Evolutionary conservation across 805 yeast species (phyloP), one percentile per base, ranked within the genome.

Genomic region (Cephaloascus fragrans): DNA sequence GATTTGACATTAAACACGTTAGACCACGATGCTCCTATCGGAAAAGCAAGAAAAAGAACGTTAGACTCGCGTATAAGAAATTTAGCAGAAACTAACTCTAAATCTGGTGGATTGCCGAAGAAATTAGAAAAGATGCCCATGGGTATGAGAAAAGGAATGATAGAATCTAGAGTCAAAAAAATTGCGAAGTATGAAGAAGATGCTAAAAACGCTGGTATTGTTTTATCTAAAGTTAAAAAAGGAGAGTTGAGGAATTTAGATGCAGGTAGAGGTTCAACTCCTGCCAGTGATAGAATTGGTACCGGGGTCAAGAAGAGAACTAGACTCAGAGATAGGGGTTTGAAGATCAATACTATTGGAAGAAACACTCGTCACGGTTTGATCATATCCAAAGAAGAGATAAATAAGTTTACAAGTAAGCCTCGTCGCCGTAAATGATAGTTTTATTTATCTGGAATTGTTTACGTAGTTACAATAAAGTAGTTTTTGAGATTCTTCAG

Each of bases 161-260:
- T 85, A 19, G 61, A 67, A 28, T 70, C 78, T 35, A 73, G 80
- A 35, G 59, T 71, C 28, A 55, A 61, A 17, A 73, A 77, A 45
- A 73, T 76, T 16, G 54, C 62, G 18, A 73, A 73, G 49, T 75
- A 68, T 51, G 95, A 85, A 55, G 64, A 69, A 38, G 88, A 85
- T 37, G 97, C 98, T 5, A 72, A 67, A 44, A 90, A 90, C 16
- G 95, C 94, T 4, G 97, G 97, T 12, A 84, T 90, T 40, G 72
- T 93, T n/a, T 63, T 90, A 34, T 77, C 95, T 3, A 79, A 73
- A 50, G 77, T 71, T 19, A 70, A 68, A 48, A 80, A 78, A 58
- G 89, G 87, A 4, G 75, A 80, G 44, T 64, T 80, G 40, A 67
- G 93, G 49, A 65, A 64, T 40, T 52, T 75, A 45, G 67, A 73